Base-by-base conservation (phyloP, 1,284 basidiomycete genomes). In the Papiliotrema flavescens region DNA sequence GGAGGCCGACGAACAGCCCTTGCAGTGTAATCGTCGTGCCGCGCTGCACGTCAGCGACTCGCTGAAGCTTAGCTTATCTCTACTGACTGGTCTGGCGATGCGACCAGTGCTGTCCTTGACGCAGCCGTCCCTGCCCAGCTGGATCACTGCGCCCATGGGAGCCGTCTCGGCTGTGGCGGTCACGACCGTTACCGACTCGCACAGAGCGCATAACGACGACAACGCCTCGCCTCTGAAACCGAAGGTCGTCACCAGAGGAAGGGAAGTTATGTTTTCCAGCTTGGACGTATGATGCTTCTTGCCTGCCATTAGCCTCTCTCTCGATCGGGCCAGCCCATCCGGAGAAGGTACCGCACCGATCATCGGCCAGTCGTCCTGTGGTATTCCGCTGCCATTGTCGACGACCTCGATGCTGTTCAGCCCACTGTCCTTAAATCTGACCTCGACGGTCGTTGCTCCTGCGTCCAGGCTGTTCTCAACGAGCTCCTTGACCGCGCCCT, bases 171-270 rank as follows among this genome's bases (percentile, higher is more conserved):
- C 78, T 0, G 88, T 92, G 0, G 89, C 82, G 1, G 93, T 96
- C 0, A 82, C 82, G 49, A 95, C 80, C 0, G 79, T 81, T 9
- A 96, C 82, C 0, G 78, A 77, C 47, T 89, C 85, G 49, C 86
- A 84, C 1, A 98, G 78, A 1, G 91, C 90, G 67, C 94, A 98
- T 0, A 99, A 80, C 0, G 93, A 92, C 1, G 91, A 90, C 0
- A 98, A 80, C 0, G 96, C 96, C 75, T 99, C 96, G 17, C 96
- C 96, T 32, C 95, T 84, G 67, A 98, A 98, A 0, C 96, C 96
- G 73, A 98, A 98, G 0, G 94, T 94, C 2, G 79, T 78, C 4
- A 98, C 84, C 0, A 82, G 78, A 0, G 84, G 79, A 1, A 98
- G 82, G 65, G 92, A 89, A 2, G 83, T 79, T 66, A 89, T 90